Evolutionary conservation across 352 stramenopile genomes (phyloP), one percentile per base, ranked within the genome.

Genomic region (Thalassiosira delicatula): DNA sequence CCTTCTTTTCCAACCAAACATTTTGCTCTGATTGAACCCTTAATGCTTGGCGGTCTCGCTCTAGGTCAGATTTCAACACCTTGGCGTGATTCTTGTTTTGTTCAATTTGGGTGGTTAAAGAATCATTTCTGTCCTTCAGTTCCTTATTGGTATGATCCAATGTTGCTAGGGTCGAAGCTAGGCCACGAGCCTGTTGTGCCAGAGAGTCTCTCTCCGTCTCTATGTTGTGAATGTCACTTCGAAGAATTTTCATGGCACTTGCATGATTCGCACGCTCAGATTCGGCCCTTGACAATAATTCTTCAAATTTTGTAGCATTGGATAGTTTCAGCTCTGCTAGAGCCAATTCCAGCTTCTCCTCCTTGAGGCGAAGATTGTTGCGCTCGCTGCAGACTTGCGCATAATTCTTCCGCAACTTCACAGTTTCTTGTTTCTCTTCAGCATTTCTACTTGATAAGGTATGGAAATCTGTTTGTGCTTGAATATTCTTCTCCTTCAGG

Each of bases 11-110:
- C 27, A 86, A 65, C 9, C 19, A 78, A 27, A 29, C 19, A 29
- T 69, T 35, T 67, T 78, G 67, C 56, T 71, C 76, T 3, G 21
- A 32, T 73, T 83, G 66, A 19, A 74, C 27, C 44, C 35, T 75
- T 19, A 66, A 57, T 23, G 35, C 40, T 60, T 51, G 23, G n/a
- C 67, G 30, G 19, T 40, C 23, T 71, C 46, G 54, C 35, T 71
- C 65, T 27, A 78, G 32, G 53, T 85, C 70, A 32, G 63, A 67
- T 32, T 72, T 46, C 37, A 76, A 30, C 21, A 56, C 56, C 42
- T 42, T 66, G 1, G 67, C 57, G 8, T 68, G n/a, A n/a, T n/a
- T n/a, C n/a, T n/a, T n/a, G n/a, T n/a, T n/a, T n/a, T n/a, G n/a
- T n/a, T n/a, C n/a, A n/a, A n/a, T n/a, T n/a, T n/a, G n/a, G n/a